These are phyloP conservation scores for Actinidia chinensis DNA, from an alignment of 179 eudicot species.

Conservation along the genomic window DNA sequence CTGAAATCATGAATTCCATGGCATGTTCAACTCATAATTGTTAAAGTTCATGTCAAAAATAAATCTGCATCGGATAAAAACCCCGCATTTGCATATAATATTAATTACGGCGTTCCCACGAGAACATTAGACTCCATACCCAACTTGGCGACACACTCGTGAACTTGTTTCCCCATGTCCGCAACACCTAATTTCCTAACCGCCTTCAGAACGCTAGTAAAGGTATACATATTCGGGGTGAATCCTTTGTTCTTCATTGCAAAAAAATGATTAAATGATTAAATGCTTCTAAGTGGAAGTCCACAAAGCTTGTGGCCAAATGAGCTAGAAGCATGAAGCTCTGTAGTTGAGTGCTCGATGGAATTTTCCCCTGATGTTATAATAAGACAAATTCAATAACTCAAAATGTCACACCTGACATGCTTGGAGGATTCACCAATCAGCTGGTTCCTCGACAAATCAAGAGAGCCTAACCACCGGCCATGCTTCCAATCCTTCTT, in stretches of 20 bases:
- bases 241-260: slow-evolving; percentile 29
- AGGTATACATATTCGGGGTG: slow-evolving; percentile 15
- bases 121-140: slow-evolving; percentile 23
- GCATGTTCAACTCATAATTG: slow-evolving; percentile 15
- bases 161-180: slow-evolving; percentile 30
- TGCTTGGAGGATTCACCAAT: too few relatives aligned
- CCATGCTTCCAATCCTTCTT: too few relatives aligned
- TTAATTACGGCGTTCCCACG: slow-evolving; percentile 33
- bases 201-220: slow-evolving; percentile 33
- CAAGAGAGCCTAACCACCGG: too few relatives aligned
- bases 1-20: slow-evolving; percentile 38
- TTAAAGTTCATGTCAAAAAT: slow-evolving; percentile 19
- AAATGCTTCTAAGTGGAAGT: slow-evolving; percentile 21
- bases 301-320: slow-evolving; percentile 1
- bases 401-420: too few relatives aligned
- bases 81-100: slow-evolving; percentile 33
- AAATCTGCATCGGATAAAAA: slow-evolving; percentile 24
- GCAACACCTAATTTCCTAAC: slow-evolving; percentile 26
- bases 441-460: too few relatives aligned
- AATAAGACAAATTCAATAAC: neutral
- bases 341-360: neutral
- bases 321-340: neutral
- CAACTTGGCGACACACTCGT: slow-evolving; percentile 20
- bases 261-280: slow-evolving; percentile 19
- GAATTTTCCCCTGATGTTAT: neutral